A percentile compares a stretch with the other conserved stretches of the same genome.
Evolutionary conservation across 2,329 filamentous ascomycete genomes (phyloP).

Genomic region (Phaeosphaeria sp.): DNA sequence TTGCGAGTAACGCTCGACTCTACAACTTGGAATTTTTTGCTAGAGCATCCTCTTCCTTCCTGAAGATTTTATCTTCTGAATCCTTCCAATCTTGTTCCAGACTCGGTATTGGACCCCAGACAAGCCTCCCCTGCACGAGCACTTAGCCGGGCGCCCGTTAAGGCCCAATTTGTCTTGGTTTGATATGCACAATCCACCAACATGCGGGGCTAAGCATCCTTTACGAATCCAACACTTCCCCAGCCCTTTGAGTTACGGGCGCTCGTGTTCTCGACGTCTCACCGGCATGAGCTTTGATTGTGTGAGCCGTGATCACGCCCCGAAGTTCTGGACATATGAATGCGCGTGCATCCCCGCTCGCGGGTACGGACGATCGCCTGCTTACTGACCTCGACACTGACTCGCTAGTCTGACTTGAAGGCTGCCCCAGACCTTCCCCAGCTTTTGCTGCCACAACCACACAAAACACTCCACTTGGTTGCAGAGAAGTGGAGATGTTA

Average conservation of each 20-base stretch:
- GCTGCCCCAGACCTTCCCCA: background rate
- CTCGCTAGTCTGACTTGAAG: background rate
- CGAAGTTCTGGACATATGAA: slow-evolving; percentile 15
- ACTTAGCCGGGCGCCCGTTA: background rate
- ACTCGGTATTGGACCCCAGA: background rate
- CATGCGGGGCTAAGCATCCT: slow-evolving; percentile 17
- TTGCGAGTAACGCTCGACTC: background rate
- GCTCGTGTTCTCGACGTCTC: slow-evolving; percentile 5
- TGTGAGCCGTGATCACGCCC: slow-evolving; percentile 4
- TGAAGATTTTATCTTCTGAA: background rate
- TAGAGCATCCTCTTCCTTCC: background rate
- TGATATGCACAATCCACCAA: slow-evolving; percentile 14
- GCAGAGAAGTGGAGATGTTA: slow-evolving; percentile 7
- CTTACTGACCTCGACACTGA: slow-evolving; percentile 2
- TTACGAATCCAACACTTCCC: background rate
- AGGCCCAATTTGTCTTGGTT: slow-evolving; percentile 10
- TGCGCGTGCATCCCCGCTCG: slow-evolving; percentile 6
- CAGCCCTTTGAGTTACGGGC: background rate
- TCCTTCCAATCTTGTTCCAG: background rate
- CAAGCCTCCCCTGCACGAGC: slow-evolving; percentile 1
- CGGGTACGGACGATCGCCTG: slow-evolving; percentile 4
- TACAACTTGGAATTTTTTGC: background rate
- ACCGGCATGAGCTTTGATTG: slow-evolving; percentile 10
- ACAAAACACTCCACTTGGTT: background rate
- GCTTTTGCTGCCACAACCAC: background rate